Conservation (phyloP, 2,329 filamentous ascomycete species). For the Cladosporium colombiae region DNA sequence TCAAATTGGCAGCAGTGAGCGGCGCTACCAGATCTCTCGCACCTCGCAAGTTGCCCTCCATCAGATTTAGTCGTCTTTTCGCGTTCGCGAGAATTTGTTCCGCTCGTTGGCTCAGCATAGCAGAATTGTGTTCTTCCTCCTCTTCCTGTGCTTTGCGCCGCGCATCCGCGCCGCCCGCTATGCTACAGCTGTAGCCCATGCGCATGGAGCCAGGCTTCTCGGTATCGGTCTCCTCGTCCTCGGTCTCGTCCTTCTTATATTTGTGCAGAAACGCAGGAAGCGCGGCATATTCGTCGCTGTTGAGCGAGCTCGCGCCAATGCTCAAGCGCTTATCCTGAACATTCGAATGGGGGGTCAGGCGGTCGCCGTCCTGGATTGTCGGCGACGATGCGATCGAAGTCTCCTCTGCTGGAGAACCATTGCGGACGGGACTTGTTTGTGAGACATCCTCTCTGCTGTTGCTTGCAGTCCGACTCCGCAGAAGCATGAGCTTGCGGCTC, state of each 20-base stretch:
- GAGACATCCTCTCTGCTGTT: conserved; percentile 6
- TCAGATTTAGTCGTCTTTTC: conserved; percentile 83
- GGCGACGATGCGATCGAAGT: conserved; percentile 33
- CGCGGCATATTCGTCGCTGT: conserved; percentile 48
- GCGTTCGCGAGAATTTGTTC: conserved; percentile 92
- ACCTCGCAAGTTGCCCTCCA: conserved; percentile 87
- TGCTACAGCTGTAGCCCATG: conserved; percentile 15
- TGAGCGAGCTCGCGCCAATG: conserved; percentile 42
- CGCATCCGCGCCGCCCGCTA: conserved; percentile 26
- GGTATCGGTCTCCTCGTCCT: conserved; percentile 39
- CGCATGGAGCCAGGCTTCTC: conserved; percentile 30
- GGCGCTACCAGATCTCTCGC: conserved; percentile 57
- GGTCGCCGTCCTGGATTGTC: conserved; percentile 34
- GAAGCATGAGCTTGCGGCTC: conserved; percentile 36
- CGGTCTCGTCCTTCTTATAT: conserved; percentile 27
- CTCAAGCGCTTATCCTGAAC: conserved; percentile 29
- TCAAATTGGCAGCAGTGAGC: conserved; percentile 41
- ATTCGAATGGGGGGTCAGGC: conserved; percentile 27
- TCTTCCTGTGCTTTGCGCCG: conserved; percentile 39
- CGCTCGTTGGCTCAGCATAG: conserved; percentile 75
- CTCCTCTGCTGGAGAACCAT: background rate
- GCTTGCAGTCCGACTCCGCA: conserved; percentile 33
- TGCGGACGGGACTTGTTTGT: conserved; percentile 19
- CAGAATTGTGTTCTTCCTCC: conserved; percentile 66
- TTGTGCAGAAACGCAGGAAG: conserved; percentile 38